Percentiles rank a stretch among this genome's conserved stretches.
Evolutionary conservation across 192 early-diverging fungal genomes (phyloP).

Genomic region (Thoreauomyces humboldtii): DNA sequence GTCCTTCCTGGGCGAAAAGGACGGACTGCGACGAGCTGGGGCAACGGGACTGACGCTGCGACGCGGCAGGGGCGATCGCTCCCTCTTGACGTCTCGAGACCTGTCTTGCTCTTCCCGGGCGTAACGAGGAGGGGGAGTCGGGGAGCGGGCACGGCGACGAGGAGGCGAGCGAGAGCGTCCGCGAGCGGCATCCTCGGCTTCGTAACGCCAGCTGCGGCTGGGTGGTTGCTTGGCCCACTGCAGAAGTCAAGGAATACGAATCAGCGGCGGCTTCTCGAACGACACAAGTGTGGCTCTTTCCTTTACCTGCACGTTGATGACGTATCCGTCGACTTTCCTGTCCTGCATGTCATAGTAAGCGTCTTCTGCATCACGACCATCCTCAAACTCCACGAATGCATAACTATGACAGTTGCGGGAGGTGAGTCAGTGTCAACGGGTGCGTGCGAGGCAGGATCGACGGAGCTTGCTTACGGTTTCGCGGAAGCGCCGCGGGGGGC

Average conservation of each 20-base stretch:
- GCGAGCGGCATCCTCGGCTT: slow-evolving; percentile 56
- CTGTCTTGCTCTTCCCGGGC: not conserved
- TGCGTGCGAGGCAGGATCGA: not conserved
- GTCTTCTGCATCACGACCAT: slow-evolving; percentile 85
- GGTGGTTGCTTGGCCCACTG: slow-evolving; percentile 88
- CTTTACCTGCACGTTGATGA: slow-evolving; percentile 75
- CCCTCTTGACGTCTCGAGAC: too few relatives aligned
- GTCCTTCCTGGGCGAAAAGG: too few relatives aligned
- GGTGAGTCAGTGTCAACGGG: not conserved
- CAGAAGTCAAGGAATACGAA: not conserved
- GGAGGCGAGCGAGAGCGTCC: slow-evolving; percentile 27
- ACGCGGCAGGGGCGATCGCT: too few relatives aligned
- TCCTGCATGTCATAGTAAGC: slow-evolving; percentile 94
- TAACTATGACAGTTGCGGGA: slow-evolving; percentile 50
- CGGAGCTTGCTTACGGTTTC: slow-evolving; percentile 34
- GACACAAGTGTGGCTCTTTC: not conserved
- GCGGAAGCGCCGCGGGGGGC: slow-evolving; percentile 31
- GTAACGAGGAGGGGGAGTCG: slow-evolving; percentile 9
- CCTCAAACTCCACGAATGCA: slow-evolving; percentile 96
- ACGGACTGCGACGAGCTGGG: too few relatives aligned
- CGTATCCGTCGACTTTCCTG: slow-evolving; percentile 72
- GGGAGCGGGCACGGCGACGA: slow-evolving; percentile 23
- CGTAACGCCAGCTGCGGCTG: slow-evolving; percentile 73
- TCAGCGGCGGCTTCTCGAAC: not conserved
- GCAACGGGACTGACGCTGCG: too few relatives aligned